Conservation (phyloP, 768 basidiomycete species). For the Leccinum subgranulosum region DNA sequence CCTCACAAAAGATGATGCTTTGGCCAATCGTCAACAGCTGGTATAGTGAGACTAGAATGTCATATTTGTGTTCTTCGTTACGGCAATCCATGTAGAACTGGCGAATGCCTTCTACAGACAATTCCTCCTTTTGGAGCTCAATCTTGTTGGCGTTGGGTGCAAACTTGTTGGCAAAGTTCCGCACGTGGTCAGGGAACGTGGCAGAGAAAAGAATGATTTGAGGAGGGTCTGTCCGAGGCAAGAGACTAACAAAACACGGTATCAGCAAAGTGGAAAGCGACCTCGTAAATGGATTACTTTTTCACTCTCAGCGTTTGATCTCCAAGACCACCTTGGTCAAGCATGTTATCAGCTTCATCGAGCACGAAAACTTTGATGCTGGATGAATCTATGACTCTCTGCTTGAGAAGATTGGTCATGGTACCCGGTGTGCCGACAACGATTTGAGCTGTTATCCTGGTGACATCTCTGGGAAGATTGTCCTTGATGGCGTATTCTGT, state of each 20-base stretch:
- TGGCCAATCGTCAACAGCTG: conserved; percentile 91
- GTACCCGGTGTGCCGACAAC: conserved; percentile 97
- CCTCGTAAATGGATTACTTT: conserved; percentile 55
- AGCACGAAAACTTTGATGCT: conserved; percentile 90
- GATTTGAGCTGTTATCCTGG: conserved; percentile 79
- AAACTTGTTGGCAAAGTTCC: conserved; percentile 87
- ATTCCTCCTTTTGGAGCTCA: conserved; percentile 88
- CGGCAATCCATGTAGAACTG: conserved; percentile 98
- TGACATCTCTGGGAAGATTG: conserved; percentile 61
- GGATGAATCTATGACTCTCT: conserved; percentile 73
- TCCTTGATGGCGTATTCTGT: conserved; percentile 97
- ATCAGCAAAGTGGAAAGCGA: conserved; percentile 12
- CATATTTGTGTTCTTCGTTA: conserved; percentile 91
- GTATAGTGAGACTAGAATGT: conserved; percentile 89
- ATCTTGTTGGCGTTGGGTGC: conserved; percentile 96
- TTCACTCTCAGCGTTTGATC: conserved; percentile 93
- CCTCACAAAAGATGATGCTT: conserved; percentile 98
- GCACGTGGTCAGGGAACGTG: conserved; percentile 94
- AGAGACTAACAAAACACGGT: conserved; percentile 41
- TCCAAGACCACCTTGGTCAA: conserved; percentile 89
- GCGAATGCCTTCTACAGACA: conserved; percentile 89
- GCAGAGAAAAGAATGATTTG: conserved; percentile 98
- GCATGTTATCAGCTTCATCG: conserved; percentile 99
- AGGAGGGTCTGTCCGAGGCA: conserved; percentile 50
- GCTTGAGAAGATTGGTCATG: conserved; percentile 80